phyloP scores from a whole-genome alignment of 257 asterid genomes.

The Knoxia roxburghii region DNA sequence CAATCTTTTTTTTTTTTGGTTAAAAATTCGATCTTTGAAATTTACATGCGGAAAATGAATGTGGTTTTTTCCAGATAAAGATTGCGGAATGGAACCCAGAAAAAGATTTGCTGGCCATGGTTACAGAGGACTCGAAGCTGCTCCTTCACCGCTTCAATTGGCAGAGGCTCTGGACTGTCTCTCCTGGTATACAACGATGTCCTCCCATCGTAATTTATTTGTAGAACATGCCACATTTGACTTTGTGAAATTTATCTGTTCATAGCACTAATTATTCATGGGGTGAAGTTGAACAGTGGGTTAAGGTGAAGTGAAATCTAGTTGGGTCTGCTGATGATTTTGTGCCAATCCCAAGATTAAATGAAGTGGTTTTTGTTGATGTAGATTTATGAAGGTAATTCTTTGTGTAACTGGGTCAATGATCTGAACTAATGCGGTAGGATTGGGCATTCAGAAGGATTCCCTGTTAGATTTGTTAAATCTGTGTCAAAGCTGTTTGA shows the following conservation, averaged over 20 bases:
- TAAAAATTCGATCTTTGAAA: background rate
- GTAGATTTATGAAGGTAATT: background rate
- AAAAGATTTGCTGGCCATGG: conserved; percentile 92
- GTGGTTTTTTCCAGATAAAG: conserved; percentile 48
- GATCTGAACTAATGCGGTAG: background rate
- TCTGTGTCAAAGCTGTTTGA: background rate
- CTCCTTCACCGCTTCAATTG: conserved; percentile 97
- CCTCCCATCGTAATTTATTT: background rate
- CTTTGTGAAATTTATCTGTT: background rate
- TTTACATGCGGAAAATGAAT: background rate
- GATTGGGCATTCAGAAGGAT: background rate
- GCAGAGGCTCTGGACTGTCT: conserved; percentile 93
- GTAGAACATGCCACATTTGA: background rate
- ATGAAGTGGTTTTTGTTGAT: background rate
- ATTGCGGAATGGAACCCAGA: conserved; percentile 99
- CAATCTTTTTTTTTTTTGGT: background rate
- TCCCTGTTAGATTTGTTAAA: background rate
- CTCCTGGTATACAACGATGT: conserved; percentile 49
- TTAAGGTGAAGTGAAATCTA: background rate
- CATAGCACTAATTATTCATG: background rate
- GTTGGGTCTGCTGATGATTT: background rate
- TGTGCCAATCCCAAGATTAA: background rate
- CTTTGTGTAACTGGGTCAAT: background rate
- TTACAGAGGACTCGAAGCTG: conserved; percentile 80
- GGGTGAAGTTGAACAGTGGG: background rate